Evolutionary conservation across 2,329 filamentous ascomycete species (phyloP).

Genomic region (Chaetomiaceae sp.): DNA sequence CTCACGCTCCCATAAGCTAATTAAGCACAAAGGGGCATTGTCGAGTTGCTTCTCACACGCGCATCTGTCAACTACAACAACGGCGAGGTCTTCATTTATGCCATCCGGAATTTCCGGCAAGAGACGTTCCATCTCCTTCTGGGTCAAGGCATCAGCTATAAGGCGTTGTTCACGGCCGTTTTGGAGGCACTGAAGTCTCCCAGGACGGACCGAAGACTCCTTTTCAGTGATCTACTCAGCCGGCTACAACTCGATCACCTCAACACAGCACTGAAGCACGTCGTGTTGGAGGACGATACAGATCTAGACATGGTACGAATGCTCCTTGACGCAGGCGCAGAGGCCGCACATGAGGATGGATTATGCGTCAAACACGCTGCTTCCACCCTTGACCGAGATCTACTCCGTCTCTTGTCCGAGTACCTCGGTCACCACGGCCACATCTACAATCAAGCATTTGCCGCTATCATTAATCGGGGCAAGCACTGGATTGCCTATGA

Average conservation of each 20-base stretch:
- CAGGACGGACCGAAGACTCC: conserved; percentile 9
- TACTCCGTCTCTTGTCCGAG: conserved; percentile 22
- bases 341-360: conserved; percentile 25
- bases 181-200: conserved; percentile 22
- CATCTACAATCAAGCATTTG: conserved; percentile 24
- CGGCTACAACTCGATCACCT: conserved; percentile 25
- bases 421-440: conserved; percentile 16
- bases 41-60: conserved; percentile 23
- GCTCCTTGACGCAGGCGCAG: conserved; percentile 26
- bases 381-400: conserved; percentile 20
- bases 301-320: conserved; percentile 23
- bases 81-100: conserved; percentile 27
- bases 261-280: conserved; percentile 25
- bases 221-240: conserved; percentile 20
- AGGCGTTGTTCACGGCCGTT: conserved; percentile 24
- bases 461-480: conserved; percentile 20
- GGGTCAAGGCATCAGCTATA: conserved; percentile 22
- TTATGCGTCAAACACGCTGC: conserved; percentile 28
- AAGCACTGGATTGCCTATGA: conserved; percentile 27
- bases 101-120: conserved; percentile 23
- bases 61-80: conserved; percentile 29
- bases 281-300: conserved; percentile 19
- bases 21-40: conserved; percentile 15
- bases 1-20: not conserved
- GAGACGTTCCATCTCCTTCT: conserved; percentile 26